Evolutionary conservation across 306 rosid species (phyloP).

Genomic region (Cicer pinnatifidum): DNA sequence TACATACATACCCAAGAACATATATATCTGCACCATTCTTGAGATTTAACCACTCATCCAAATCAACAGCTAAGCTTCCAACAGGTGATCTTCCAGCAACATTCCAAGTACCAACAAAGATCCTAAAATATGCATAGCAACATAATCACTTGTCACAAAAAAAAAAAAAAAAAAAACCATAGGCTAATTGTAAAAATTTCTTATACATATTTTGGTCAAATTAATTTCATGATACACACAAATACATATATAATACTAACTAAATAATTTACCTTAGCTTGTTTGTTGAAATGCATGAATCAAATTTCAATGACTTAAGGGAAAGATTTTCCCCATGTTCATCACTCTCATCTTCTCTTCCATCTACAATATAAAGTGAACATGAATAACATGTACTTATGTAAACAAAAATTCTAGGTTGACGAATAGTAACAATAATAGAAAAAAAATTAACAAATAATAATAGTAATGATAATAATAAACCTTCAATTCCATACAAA

Average conservation of each 20-base stretch:
- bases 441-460: too few relatives aligned
- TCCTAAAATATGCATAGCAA: constrained; percentile 51
- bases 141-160: neutral
- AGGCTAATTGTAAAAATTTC: neutral
- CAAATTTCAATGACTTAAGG: constrained; percentile 57
- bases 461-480: neutral
- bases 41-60: constrained; percentile 86
- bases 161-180: neutral
- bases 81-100: constrained; percentile 83
- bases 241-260: neutral
- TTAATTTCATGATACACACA: neutral
- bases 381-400: neutral
- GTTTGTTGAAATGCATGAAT: constrained; percentile 65
- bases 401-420: too few relatives aligned
- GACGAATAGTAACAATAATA: too few relatives aligned
- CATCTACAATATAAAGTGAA: constrained; percentile 50
- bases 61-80: constrained; percentile 85
- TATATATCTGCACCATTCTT: constrained; percentile 85
- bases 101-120: constrained; percentile 95
- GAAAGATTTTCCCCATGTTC: constrained; percentile 50
- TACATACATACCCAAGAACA: constrained; percentile 82
- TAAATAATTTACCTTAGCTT: constrained; percentile 65
- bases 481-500: constrained; percentile 65
- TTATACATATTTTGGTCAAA: constrained; percentile 15
- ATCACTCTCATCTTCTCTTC: constrained; percentile 56